These are phyloP conservation scores for Simplicillium aogashimaense DNA, from an alignment of 2,329 filamentous ascomycete genomes.

Conservation along the genomic window DNA sequence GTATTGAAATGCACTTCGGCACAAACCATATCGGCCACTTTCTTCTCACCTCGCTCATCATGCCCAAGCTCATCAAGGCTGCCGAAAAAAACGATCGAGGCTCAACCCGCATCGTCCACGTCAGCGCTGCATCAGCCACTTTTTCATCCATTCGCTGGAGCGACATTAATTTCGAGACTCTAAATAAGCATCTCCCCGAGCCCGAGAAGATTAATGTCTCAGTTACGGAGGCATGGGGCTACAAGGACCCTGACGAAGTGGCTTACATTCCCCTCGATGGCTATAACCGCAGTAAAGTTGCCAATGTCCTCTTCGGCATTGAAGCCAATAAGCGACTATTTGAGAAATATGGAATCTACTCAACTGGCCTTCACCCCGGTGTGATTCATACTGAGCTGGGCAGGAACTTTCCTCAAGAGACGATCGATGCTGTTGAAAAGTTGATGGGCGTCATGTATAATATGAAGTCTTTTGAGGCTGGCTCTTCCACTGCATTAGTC, in stretches of 20 bases:
- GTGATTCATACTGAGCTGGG: slow-evolving; percentile 21
- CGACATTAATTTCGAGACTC: slow-evolving; percentile 31
- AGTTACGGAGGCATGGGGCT: slow-evolving; percentile 8
- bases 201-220: slow-evolving; percentile 9
- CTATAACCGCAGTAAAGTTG: slow-evolving; percentile 18
- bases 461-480: slow-evolving; percentile 17
- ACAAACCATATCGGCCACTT: slow-evolving; percentile 28
- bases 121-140: slow-evolving; percentile 30
- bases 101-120: slow-evolving; percentile 27
- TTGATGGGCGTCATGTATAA: slow-evolving; percentile 6
- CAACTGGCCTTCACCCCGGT: slow-evolving; percentile 20
- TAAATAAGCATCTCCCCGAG: slow-evolving; percentile 11
- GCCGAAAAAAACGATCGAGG: slow-evolving; percentile 15
- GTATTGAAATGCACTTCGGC: slow-evolving; percentile 24
- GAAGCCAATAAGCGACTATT: slow-evolving; percentile 12
- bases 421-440: slow-evolving; percentile 8
- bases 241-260: slow-evolving; percentile 7
- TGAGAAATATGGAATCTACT: slow-evolving; percentile 21
- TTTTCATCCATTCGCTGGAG: slow-evolving; percentile 26
- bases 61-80: slow-evolving; percentile 21
- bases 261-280: slow-evolving; percentile 14
- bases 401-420: slow-evolving; percentile 11
- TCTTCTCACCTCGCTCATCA: slow-evolving; percentile 24
- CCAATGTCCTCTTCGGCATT: slow-evolving; percentile 17
- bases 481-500: slow-evolving; percentile 18